A percentile compares a stretch with the other conserved stretches of the same genome.
Evolutionary conservation across 805 yeast species (phyloP).

Genomic region (Ogataea glucozyma): DNA sequence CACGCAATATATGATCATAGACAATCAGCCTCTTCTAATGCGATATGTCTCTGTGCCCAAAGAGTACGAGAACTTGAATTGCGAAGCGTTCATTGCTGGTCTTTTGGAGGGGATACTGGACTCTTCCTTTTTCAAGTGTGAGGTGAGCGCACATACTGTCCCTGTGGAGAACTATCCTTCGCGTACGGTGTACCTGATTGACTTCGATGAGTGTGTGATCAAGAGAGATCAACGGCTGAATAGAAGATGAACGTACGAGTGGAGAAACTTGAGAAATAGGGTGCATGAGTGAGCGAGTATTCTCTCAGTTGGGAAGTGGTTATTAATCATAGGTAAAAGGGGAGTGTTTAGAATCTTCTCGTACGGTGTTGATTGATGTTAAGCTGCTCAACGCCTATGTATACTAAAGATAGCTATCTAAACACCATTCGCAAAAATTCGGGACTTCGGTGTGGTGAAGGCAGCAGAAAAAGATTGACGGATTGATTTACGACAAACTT

Average conservation of each 20-base stretch:
- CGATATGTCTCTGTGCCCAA: constrained; percentile 75
- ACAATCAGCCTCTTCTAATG: constrained; percentile 69
- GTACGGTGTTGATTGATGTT: too few species aligned
- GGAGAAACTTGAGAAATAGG: too few species aligned
- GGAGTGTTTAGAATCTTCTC: too few species aligned
- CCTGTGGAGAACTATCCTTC: constrained; percentile 58
- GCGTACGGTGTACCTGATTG: constrained; percentile 74
- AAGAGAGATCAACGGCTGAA: constrained; percentile 46
- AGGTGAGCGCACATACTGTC: constrained; percentile 80
- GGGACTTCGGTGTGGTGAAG: too few species aligned
- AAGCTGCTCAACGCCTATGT: too few species aligned
- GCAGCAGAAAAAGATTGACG: too few species aligned
- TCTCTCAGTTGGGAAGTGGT: too few species aligned
- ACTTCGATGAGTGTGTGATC: constrained; percentile 60
- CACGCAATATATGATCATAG: constrained; percentile 77
- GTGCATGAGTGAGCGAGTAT: too few species aligned
- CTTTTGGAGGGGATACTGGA: constrained; percentile 81
- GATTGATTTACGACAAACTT: too few species aligned
- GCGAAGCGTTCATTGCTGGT: constrained; percentile 84
- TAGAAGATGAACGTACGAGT: constrained; percentile 6
- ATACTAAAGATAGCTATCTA: too few species aligned
- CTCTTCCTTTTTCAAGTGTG: constrained; percentile 67
- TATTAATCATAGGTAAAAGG: too few species aligned
- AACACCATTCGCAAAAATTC: too few species aligned
- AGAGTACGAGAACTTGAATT: constrained; percentile 74